Conservation (phyloP, 805 yeast species). For the Kodamaea laetipori region DNA sequence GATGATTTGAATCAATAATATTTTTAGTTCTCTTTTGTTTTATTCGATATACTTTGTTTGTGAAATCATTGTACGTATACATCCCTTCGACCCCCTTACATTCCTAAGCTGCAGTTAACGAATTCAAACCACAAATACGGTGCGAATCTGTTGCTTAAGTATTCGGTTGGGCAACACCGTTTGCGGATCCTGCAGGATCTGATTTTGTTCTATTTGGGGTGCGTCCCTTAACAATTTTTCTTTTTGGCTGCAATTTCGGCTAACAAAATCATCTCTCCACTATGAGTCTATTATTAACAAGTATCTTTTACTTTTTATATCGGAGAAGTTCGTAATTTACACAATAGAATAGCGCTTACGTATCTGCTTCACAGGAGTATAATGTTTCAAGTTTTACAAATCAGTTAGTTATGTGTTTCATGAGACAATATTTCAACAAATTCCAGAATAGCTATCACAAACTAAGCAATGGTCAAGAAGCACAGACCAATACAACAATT, state of each 20-base stretch:
- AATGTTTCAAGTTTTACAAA: no score
- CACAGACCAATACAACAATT: no score
- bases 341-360: no score
- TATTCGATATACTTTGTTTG: background rate
- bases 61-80: background rate
- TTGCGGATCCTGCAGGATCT: background rate
- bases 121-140: background rate
- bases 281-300: no score
- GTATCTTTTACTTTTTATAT: no score
- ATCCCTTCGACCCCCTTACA: conserved; percentile 4
- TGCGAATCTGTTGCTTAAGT: background rate
- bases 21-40: conserved; percentile 3
- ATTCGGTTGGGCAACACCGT: no score
- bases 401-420: no score
- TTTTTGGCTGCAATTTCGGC: conserved; percentile 2
- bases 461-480: no score
- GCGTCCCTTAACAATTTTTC: background rate
- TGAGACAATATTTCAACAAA: no score
- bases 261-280: background rate
- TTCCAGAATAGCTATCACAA: no score
- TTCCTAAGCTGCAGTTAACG: background rate
- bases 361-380: no score
- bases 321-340: no score
- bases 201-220: background rate
- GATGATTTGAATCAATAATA: conserved; percentile 4